These are phyloP conservation scores for Monilinia laxa DNA, from an alignment of 2,329 filamentous ascomycete species.

Conservation along the genomic window DNA sequence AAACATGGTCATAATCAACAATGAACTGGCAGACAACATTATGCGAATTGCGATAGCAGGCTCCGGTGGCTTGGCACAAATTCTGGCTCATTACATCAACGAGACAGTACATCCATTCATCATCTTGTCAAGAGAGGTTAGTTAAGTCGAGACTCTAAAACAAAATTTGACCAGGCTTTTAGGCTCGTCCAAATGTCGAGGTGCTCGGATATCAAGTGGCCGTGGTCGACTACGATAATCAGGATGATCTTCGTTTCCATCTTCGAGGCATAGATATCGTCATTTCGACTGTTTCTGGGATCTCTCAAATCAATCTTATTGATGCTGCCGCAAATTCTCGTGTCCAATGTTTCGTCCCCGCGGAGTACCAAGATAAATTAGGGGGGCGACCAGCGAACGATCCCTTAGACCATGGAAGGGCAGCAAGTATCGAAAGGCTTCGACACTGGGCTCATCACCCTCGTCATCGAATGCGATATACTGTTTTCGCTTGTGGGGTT, in stretches of 20 bases:
- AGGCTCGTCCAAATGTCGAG: conserved; percentile 43
- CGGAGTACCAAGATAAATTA: conserved; percentile 70
- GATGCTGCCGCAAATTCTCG: conserved; percentile 64
- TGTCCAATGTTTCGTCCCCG: conserved; percentile 70
- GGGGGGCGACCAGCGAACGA: conserved; percentile 54
- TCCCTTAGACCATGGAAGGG: conserved; percentile 60
- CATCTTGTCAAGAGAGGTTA: conserved; percentile 65
- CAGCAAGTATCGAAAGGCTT: conserved; percentile 56
- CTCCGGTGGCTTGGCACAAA: conserved; percentile 57
- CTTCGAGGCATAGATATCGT: conserved; percentile 72
- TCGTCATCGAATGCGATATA: conserved; percentile 60
- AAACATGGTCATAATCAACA: neutral
- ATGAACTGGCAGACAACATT: conserved; percentile 29
- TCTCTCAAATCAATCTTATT: conserved; percentile 68
- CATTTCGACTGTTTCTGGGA: conserved; percentile 70
- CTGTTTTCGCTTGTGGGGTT: conserved; percentile 70
- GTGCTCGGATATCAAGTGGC: conserved; percentile 59
- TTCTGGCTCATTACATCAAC: conserved; percentile 59
- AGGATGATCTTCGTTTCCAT: conserved; percentile 59
- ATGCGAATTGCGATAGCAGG: conserved; percentile 64
- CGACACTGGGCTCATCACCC: conserved; percentile 51
- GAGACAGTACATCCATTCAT: conserved; percentile 67
- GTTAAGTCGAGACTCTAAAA: conserved; percentile 31
- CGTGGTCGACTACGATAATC: conserved; percentile 64
- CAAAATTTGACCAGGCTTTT: neutral